Percentiles rank a stretch among this genome's conserved stretches.
Conservation (phyloP, 2,329 filamentous ascomycete genomes). For the Drechslera avenae region DNA sequence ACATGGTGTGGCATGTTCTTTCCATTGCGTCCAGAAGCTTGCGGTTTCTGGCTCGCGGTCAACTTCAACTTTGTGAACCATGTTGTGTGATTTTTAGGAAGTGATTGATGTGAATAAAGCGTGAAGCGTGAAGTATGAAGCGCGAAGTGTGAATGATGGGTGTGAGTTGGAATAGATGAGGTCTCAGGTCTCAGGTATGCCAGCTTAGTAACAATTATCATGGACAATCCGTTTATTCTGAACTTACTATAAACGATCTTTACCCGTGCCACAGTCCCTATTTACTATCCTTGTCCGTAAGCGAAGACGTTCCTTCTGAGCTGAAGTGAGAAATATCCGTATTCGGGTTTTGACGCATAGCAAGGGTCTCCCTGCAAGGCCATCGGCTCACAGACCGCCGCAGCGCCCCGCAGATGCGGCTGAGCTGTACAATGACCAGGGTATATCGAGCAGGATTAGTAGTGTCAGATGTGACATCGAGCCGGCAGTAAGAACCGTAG, state of each 20-base stretch:
- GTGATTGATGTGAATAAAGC: neutral
- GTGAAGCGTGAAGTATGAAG: no score
- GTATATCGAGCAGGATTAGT: neutral
- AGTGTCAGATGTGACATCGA: neutral
- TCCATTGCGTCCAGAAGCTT: conserved; percentile 1
- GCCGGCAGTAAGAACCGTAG: neutral
- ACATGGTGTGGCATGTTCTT: neutral
- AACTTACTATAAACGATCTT: neutral
- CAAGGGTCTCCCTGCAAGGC: neutral
- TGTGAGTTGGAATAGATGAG: neutral
- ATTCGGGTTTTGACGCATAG: neutral
- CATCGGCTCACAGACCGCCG: neutral
- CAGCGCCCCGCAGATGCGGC: neutral
- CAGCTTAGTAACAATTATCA: neutral
- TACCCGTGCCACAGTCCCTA: no score
- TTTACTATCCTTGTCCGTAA: neutral
- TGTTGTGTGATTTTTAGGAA: neutral
- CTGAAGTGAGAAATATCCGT: neutral
- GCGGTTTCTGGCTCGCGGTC: neutral
- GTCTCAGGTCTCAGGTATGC: neutral
- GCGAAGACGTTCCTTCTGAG: neutral
- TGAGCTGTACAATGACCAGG: neutral
- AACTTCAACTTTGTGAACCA: conserved; percentile 1
- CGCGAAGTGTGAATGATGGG: neutral
- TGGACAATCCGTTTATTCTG: neutral